phyloP scores from a whole-genome alignment of 768 basidiomycete species.

The Termitomyces heimii region DNA sequence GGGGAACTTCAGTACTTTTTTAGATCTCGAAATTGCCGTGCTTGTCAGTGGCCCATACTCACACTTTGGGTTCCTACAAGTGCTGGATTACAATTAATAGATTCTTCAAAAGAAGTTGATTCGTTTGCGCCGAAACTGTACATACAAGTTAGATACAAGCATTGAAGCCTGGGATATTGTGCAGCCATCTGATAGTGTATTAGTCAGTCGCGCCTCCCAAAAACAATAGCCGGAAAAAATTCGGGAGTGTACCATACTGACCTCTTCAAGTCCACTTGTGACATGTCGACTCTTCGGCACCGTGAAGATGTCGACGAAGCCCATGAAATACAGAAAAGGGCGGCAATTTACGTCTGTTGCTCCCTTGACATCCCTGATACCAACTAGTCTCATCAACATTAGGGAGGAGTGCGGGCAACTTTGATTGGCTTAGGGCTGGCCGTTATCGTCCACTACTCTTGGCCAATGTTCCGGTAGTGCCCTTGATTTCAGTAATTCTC shows the following conservation, averaged over 20 bases:
- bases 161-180: too few species aligned
- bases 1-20: too few species aligned
- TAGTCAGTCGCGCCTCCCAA: neutral
- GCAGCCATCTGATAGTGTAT: too few species aligned
- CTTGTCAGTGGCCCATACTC: too few species aligned
- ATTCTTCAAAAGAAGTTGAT: too few species aligned
- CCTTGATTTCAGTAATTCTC: neutral
- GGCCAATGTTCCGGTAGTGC: slow-evolving; percentile 64
- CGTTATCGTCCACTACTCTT: slow-evolving; percentile 60
- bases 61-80: too few species aligned
- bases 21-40: too few species aligned
- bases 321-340: slow-evolving; percentile 51
- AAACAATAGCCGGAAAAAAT: neutral
- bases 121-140: too few species aligned
- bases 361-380: slow-evolving; percentile 1
- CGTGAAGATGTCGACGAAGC: slow-evolving; percentile 54
- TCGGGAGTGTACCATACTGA: neutral
- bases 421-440: slow-evolving; percentile 55
- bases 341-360: slow-evolving; percentile 47
- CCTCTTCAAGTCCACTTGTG: neutral
- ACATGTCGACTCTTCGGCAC: slow-evolving; percentile 33
- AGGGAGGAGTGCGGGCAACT: slow-evolving; percentile 52
- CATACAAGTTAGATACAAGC: too few species aligned
- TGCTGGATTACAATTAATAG: too few species aligned
- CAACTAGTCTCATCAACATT: slow-evolving; percentile 8